Conservation (phyloP, 345 rosid species). For the Eutrema heterophyllum region DNA sequence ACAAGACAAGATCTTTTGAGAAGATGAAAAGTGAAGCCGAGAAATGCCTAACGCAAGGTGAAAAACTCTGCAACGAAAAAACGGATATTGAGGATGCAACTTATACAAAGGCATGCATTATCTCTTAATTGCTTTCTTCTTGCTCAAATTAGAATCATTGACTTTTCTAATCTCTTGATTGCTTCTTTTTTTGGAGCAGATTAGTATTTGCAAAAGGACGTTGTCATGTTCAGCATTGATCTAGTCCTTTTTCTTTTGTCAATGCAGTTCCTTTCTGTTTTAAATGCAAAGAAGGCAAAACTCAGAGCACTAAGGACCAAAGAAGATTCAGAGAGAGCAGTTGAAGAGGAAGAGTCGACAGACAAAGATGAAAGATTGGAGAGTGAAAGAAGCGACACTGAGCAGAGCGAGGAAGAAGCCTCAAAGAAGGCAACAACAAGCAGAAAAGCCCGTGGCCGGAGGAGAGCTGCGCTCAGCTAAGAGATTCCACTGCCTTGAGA, state of each 20-base stretch:
- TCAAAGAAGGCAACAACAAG: constrained; percentile 31
- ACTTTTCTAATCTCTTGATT: neutral
- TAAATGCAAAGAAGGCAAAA: constrained; percentile 82
- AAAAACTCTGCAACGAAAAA: constrained; percentile 53
- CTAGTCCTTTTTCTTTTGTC: neutral
- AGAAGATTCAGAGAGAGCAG: constrained; percentile 38
- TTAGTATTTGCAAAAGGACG: neutral
- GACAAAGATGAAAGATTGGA: constrained; percentile 65
- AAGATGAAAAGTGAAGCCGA: constrained; percentile 71
- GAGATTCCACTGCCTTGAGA: neutral
- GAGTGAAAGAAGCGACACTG: constrained; percentile 38
- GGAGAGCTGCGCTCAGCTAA: constrained; percentile 34
- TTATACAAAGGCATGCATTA: constrained; percentile 58
- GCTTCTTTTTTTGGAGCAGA: neutral
- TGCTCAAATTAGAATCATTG: neutral
- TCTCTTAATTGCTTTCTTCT: neutral
- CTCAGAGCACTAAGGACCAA: constrained; percentile 72
- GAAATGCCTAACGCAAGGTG: constrained; percentile 72
- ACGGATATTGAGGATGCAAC: constrained; percentile 63
- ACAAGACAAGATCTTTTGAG: constrained; percentile 57
- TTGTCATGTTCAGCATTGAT: neutral
- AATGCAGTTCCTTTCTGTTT: constrained; percentile 54
- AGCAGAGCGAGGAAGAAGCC: constrained; percentile 39
- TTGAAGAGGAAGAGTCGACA: constrained; percentile 48
- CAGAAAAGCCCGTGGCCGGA: constrained; percentile 39